Base-by-base conservation (phyloP, 768 basidiomycete species). In the Lenzites betulinus region DNA sequence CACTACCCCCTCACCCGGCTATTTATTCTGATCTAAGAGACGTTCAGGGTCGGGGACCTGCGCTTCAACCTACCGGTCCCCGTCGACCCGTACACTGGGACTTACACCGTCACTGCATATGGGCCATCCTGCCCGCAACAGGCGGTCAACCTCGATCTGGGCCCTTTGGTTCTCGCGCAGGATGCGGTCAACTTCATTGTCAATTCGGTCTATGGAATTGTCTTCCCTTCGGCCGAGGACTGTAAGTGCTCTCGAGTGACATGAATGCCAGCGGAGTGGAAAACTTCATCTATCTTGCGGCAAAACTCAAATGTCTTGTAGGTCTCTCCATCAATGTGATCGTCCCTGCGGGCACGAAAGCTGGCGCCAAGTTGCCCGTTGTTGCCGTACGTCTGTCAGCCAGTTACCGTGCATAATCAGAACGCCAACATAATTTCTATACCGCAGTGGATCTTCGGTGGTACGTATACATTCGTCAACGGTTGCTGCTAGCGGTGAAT, bases 81-180 rank as follows among this genome's bases (percentile, higher is more conserved):
- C 15, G 74, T 73, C 11, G 64, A 65, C 15, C 53, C 69, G 0
- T 72, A 78, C 62, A 66, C 54, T 1, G 76, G 77, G 9, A 64
- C 75, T 2, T 69, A 71, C 18, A 66, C 73, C n/a, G 80, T 77
- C 11, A 73, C 70, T 0, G 49, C 58, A 1, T 78, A 72, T 51
- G 77, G 79, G 13, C 62, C 74, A 28, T 71, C 78, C 3, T 81
- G 80, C 54, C 74, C 74, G 18, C 79, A 82, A 54, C 78, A 76
- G 50, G 61, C 56, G 6, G n/a, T 62, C 23, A 46, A 30, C 20
- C n/a, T 67, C n/a, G 57, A 69, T 8, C 36, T 62, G n/a, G n/a
- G n/a, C 0, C 66, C 60, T 0, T 49, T 67, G 39, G 63, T 51
- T 2, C 47, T 69, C 13, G 60, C 60, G 2, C 15, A 60, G 22